These are phyloP conservation scores for Metarhizium humberi DNA, from an alignment of 2,329 filamentous ascomycete species.

Conservation along the genomic window DNA sequence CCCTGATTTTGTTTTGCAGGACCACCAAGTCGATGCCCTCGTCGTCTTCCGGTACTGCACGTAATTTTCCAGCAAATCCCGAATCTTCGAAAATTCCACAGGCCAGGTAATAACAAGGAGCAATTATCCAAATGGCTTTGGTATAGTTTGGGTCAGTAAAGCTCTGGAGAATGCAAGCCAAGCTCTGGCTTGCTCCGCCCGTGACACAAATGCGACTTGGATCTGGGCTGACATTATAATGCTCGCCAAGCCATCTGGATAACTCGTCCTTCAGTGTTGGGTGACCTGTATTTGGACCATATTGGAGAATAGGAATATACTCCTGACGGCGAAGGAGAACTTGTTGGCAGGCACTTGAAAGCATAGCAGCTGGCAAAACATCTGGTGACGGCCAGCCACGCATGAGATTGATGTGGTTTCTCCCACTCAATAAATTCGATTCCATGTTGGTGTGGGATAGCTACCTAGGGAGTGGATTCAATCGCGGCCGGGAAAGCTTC, in stretches of 20 bases:
- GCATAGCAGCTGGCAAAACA: constrained; percentile 55
- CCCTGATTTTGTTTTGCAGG: constrained; percentile 20
- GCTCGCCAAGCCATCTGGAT: constrained; percentile 58
- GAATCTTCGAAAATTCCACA: constrained; percentile 79
- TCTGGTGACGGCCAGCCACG: constrained; percentile 56
- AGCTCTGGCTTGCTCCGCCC: constrained; percentile 75
- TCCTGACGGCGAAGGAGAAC: constrained; percentile 48
- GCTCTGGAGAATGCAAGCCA: constrained; percentile 67
- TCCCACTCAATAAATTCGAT: background rate
- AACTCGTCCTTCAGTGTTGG: constrained; percentile 58
- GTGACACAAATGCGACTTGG: constrained; percentile 65
- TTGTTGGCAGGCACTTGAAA: constrained; percentile 50
- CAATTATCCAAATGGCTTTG: constrained; percentile 66
- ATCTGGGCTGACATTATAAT: constrained; percentile 41
- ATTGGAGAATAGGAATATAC: constrained; percentile 58
- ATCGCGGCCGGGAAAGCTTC: background rate
- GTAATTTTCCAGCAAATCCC: constrained; percentile 58
- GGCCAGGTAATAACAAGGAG: constrained; percentile 76
- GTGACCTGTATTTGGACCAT: constrained; percentile 71
- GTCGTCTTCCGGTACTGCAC: constrained; percentile 65
- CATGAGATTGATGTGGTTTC: constrained; percentile 50
- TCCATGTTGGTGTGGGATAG: background rate
- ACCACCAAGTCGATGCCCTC: constrained; percentile 64
- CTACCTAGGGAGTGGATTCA: background rate
- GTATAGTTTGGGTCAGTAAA: constrained; percentile 75